Evolutionary conservation across 2,329 filamentous ascomycete species (phyloP).

Genomic region (Ascochyta rabiei): DNA sequence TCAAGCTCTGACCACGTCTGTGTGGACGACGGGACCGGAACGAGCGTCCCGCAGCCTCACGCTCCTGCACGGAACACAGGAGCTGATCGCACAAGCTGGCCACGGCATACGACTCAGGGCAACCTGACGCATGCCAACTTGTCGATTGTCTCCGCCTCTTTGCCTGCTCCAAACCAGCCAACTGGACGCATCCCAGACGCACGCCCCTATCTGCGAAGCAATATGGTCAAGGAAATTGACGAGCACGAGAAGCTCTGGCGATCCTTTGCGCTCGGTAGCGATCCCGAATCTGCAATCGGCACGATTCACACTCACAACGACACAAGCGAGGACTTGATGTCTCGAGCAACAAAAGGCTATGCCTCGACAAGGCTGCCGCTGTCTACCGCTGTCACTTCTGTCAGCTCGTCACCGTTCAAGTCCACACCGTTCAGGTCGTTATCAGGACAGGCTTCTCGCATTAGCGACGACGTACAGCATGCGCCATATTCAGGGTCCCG

Average conservation of each 20-base stretch:
- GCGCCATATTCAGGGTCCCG: conserved; percentile 24
- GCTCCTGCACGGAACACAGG: conserved; percentile 12
- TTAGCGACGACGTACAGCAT: conserved; percentile 32
- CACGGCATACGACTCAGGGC: conserved; percentile 36
- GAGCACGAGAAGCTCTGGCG: conserved; percentile 41
- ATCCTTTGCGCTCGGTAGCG: conserved; percentile 39
- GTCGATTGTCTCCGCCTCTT: conserved; percentile 30
- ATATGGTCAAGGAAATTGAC: conserved; percentile 8
- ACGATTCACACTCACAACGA: conserved; percentile 3
- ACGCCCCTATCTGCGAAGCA: background rate
- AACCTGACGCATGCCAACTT: conserved; percentile 24
- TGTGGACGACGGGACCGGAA: conserved; percentile 16
- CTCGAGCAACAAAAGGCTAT: conserved; percentile 15
- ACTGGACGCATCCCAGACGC: conserved; percentile 8
- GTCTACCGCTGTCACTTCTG: conserved; percentile 24
- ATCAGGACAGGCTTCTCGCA: conserved; percentile 21
- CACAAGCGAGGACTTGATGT: conserved; percentile 8
- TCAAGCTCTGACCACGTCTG: conserved; percentile 29
- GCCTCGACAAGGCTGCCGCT: conserved; percentile 23
- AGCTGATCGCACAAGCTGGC: conserved; percentile 25
- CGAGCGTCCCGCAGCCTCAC: conserved; percentile 24
- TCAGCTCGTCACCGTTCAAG: conserved; percentile 19
- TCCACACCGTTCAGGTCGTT: conserved; percentile 25
- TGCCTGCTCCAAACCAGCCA: conserved; percentile 28
- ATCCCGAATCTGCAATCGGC: conserved; percentile 12